Conservation (phyloP, 129 eudicot species). For the Saposhnikovia divaricata region DNA sequence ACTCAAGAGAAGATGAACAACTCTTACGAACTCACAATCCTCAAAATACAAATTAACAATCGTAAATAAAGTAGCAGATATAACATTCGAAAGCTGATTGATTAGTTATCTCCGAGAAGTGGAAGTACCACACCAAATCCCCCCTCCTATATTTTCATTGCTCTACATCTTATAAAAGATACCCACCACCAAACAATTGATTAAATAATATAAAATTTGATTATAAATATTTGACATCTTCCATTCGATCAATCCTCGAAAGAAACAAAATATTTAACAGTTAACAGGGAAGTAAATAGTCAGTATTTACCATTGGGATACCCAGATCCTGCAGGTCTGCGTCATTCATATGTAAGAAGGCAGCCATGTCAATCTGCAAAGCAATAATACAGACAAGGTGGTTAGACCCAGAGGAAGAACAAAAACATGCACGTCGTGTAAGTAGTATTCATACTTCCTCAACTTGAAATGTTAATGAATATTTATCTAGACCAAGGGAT, state of each 20-base stretch:
- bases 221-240: not conserved
- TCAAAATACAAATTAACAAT: not conserved
- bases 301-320: conserved; percentile 70
- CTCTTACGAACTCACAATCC: not conserved
- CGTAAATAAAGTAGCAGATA: not conserved
- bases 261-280: not conserved
- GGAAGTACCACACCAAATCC: too few species aligned
- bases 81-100: too few species aligned
- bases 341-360: conserved; percentile 81
- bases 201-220: not conserved
- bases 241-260: too few species aligned
- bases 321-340: conserved; percentile 89
- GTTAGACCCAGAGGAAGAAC: not conserved
- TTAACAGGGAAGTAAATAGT: not conserved
- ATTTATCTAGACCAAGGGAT: conserved; percentile 78
- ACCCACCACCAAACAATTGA: not conserved
- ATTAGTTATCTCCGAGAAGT: too few species aligned
- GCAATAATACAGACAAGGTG: conserved; percentile 1
- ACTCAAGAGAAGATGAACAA: not conserved
- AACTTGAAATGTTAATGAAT: conserved; percentile 82
- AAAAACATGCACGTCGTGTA: conserved; percentile 5
- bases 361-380: conserved; percentile 86
- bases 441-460: conserved; percentile 57
- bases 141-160: not conserved
- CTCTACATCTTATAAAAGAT: not conserved